Percentiles rank a stretch among this genome's conserved stretches.
phyloP scores from a whole-genome alignment of 148 eudicot genomes.

The Dysphania ambrosioides region DNA sequence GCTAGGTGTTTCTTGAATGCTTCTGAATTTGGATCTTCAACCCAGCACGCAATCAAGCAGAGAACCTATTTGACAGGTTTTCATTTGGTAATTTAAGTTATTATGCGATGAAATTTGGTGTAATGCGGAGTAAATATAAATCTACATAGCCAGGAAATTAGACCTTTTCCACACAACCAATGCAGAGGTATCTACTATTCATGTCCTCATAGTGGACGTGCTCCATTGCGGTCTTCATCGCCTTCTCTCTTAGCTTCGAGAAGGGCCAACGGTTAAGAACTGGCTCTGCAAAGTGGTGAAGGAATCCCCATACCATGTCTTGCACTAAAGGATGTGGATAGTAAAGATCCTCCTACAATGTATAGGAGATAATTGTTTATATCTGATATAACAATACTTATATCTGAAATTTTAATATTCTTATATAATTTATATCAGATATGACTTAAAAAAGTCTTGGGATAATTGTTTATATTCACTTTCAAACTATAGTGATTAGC shows the following conservation, averaged over 20 bases:
- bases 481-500: neutral
- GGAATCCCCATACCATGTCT: slow-evolving; percentile 54
- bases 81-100: neutral
- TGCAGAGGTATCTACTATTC: slow-evolving; percentile 48
- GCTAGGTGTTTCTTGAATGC: slow-evolving; percentile 60
- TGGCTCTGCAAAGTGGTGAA: slow-evolving; percentile 42
- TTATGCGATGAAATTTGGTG: no score
- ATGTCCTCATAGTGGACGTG: slow-evolving; percentile 51
- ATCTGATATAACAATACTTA: no score
- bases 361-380: neutral
- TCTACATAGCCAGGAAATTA: neutral
- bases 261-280: slow-evolving; percentile 44
- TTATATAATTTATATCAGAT: no score
- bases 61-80: slow-evolving; percentile 32
- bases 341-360: slow-evolving; percentile 46
- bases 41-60: slow-evolving; percentile 63
- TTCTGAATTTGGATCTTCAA: slow-evolving; percentile 63
- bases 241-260: slow-evolving; percentile 36
- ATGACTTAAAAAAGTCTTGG: no score
- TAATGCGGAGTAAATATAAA: no score
- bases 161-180: slow-evolving; percentile 58
- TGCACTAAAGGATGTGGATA: slow-evolving; percentile 50
- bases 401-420: no score
- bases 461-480: no score
- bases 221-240: slow-evolving; percentile 41